Evolutionary conservation across 1,139 yeast species (phyloP), one percentile per base, ranked within the genome.

Genomic region (Taphrina betulina): DNA sequence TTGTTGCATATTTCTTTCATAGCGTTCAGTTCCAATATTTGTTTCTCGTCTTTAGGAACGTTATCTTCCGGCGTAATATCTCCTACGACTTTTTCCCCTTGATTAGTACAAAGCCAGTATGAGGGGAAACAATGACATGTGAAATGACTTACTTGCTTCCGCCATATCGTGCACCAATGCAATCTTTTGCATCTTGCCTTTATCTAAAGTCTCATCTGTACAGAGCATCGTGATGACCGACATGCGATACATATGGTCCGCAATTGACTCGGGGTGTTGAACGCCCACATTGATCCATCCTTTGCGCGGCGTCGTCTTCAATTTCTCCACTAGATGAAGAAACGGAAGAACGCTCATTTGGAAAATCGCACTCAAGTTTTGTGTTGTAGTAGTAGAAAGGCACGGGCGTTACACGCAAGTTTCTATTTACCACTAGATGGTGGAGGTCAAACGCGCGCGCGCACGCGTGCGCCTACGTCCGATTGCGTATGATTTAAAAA

Each of bases 231-330:
- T 76, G 55, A 90, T 81, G 42, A 90, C 75, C 3, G 90, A 82
- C 97, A 94, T 92, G 60, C 99, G 78, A 68, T 92, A 92, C 97
- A 92, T 92, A 69, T 92, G 99, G 69, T 92, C 98, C 28, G 54
- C 56, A 31, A 53, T 46, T 19, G 59, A 58, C 34, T 31, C 58
- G 42, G 83, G 79, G 7, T 70, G 67, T 0, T 80, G 77, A 31
- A 92, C 76, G 12, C 79, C 80, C 65, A 81, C 80, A 65, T 89
- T 90, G 26, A 92, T 70, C 98, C 98, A 92, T 1, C 98, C 98
- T 0, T 97, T 90, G 67, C 98, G 79, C 63, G 78, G 82, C 64
- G 88, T 95, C 4, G 82, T 75, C 71, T 92, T 92, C 65, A 92
- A 76, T 35, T 80, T 76, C 57, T 86, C 78, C 1, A 89, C 78